Base-by-base conservation (phyloP, 2,329 filamentous ascomycete genomes). In the Apiospora hydei region DNA sequence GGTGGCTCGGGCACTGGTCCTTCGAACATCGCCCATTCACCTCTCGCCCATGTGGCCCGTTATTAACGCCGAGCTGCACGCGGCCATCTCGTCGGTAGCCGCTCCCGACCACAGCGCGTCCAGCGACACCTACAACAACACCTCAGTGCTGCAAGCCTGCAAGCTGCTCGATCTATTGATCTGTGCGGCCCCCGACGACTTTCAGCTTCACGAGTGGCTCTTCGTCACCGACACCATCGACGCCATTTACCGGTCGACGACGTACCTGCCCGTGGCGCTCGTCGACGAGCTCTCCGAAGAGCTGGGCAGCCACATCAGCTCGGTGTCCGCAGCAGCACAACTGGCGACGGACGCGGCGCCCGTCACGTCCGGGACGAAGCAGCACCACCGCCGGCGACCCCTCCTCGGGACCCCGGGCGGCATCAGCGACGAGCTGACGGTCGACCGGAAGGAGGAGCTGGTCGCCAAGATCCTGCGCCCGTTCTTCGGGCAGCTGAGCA, bases 151-250 rank as follows among this genome's bases (percentile, higher is more conserved):
- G 3, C 96, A 99, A 81, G 95, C 95, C 0, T 98, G 95, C 84
- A 99, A 98, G 80, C 88, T 99, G 3, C 88, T 99, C 4, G 96
- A 99, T 78, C 86, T 95, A 26, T 86, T 99, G n/a, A 88, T 98
- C 18, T 92, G 94, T 61, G 87, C 95, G 10, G 92, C 93, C 5
- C 96, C 95, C 0, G 96, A 99, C 76, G 96, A 99, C 81, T 99
- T 98, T 83, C 96, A 98, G 82, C 89, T 98, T n/a, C 93, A 97
- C 78, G 94, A 98, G 84, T 99, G 96, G 96, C 89, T 98, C 4
- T 99, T 98, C 81, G 92, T 99, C 71, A 97, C 95, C 1, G 96
- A 99, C 82, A 98, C 96, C 18, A 95, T 98, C 75, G 96, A 99
- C 78, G 95, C 96, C 0, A 93, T 99, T 46, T 97, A 99, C 82